A percentile compares a stretch with the other conserved stretches of the same genome.
Conservation (phyloP, 2,329 filamentous ascomycete species). For the Calonectria multiphialidica region DNA sequence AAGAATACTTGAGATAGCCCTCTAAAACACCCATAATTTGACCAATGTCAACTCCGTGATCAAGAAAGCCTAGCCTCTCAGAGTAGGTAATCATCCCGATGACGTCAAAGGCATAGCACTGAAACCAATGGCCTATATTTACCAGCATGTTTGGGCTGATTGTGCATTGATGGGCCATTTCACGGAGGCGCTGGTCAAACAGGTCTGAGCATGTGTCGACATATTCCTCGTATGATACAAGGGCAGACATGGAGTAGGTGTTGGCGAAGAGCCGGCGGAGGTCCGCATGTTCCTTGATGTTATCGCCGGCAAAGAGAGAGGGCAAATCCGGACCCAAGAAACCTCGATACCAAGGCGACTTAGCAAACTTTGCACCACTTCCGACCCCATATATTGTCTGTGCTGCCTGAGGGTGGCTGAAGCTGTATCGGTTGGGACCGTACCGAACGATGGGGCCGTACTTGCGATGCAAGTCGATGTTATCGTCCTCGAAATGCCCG, state of each 20-base stretch:
- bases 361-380: background rate
- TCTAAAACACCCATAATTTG: slow-evolving; percentile 25
- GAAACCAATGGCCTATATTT: slow-evolving; percentile 30
- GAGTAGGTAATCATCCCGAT: slow-evolving; percentile 25
- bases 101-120: slow-evolving; percentile 35
- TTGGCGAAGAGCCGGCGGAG: background rate
- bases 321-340: background rate
- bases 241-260: slow-evolving; percentile 3
- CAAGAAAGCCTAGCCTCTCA: slow-evolving; percentile 24
- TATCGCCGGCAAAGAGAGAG: background rate
- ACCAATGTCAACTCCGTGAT: slow-evolving; percentile 24
- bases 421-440: background rate
- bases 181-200: background rate
- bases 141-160: background rate
- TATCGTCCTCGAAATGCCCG: slow-evolving; percentile 13
- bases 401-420: background rate
- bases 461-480: slow-evolving; percentile 14
- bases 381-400: background rate
- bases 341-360: background rate
- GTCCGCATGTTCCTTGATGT: background rate
- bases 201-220: slow-evolving; percentile 1
- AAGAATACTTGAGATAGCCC: slow-evolving; percentile 24
- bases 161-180: background rate
- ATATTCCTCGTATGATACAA: slow-evolving; percentile 3
- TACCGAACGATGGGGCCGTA: slow-evolving; percentile 21